Percentiles rank a stretch among this genome's conserved stretches.
Evolutionary conservation across 2,329 filamentous ascomycete genomes (phyloP).

Genomic region (Sclerotinia trifoliorum): DNA sequence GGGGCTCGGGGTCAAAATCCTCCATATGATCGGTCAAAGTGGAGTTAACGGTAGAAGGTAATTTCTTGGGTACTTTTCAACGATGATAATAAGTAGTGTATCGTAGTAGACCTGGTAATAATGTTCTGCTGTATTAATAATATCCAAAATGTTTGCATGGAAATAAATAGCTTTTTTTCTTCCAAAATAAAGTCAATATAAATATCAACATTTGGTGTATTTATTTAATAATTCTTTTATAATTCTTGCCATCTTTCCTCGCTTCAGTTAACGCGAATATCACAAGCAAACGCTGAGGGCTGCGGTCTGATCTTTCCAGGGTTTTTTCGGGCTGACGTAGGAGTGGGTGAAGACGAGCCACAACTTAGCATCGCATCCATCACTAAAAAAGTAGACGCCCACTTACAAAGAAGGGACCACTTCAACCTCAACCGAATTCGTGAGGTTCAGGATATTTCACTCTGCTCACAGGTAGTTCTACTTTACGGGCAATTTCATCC

Average conservation of each 20-base stretch:
- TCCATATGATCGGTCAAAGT: neutral
- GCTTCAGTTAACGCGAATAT: neutral
- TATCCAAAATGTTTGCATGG: neutral
- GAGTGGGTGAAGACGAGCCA: slow-evolving; percentile 9
- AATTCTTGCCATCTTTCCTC: neutral
- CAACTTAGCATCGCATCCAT: slow-evolving; percentile 10
- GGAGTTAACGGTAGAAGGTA: neutral
- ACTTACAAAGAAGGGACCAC: slow-evolving; percentile 4
- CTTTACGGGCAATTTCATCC: neutral
- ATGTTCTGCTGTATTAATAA: too few species aligned
- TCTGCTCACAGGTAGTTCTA: neutral
- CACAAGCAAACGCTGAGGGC: slow-evolving; percentile 17
- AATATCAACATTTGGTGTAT: neutral
- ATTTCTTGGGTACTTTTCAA: neutral
- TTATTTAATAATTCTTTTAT: too few species aligned
- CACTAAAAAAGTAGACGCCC: neutral
- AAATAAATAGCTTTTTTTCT: neutral
- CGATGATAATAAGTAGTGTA: too few species aligned
- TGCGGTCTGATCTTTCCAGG: slow-evolving; percentile 6
- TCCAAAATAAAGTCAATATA: neutral
- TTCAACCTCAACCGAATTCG: slow-evolving; percentile 1
- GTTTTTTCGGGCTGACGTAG: slow-evolving; percentile 21
- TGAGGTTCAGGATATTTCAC: neutral
- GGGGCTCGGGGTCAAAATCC: slow-evolving; percentile 14
- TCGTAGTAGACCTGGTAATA: too few species aligned